These are phyloP conservation scores for Diaporthe nobilis DNA, from an alignment of 2,329 filamentous ascomycete genomes.

Conservation along the genomic window DNA sequence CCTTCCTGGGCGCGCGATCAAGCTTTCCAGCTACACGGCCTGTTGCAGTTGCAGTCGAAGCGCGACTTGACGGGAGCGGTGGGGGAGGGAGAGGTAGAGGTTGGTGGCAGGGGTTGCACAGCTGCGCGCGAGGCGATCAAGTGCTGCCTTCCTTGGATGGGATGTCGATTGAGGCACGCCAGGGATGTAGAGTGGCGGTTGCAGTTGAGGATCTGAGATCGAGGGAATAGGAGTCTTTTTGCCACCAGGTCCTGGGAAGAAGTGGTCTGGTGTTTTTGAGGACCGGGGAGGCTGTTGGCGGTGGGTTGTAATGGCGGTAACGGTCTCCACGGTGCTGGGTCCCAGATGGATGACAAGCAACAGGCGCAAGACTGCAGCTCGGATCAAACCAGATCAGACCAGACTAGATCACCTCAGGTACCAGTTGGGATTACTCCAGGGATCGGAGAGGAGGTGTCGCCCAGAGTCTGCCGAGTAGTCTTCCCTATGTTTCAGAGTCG, in stretches of 20 bases:
- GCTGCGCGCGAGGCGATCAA: constrained; percentile 16
- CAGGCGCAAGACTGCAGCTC: constrained; percentile 19
- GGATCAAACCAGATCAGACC: constrained; percentile 19
- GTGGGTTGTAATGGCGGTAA: constrained; percentile 34
- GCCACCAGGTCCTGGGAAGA: constrained; percentile 3
- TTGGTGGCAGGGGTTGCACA: neutral
- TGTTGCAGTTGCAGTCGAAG: constrained; percentile 8
- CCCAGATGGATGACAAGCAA: constrained; percentile 3
- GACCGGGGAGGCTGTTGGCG: constrained; percentile 1
- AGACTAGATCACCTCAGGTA: constrained; percentile 6
- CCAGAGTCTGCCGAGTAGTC: constrained; percentile 16
- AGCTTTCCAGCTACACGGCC: neutral
- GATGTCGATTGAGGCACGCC: neutral
- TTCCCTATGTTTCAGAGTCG: constrained; percentile 22
- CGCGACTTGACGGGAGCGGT: constrained; percentile 9
- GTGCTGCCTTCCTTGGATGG: neutral
- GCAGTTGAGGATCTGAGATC: neutral
- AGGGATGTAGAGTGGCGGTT: neutral
- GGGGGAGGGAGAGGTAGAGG: neutral
- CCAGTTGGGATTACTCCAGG: constrained; percentile 15
- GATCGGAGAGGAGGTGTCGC: neutral
- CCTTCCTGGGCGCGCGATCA: constrained; percentile 6
- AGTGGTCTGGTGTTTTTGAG: constrained; percentile 18
- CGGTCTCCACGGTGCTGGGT: constrained; percentile 23
- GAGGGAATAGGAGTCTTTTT: constrained; percentile 20